phyloP scores from a whole-genome alignment of 768 basidiomycete genomes.

The Crassisporium funariophilum region DNA sequence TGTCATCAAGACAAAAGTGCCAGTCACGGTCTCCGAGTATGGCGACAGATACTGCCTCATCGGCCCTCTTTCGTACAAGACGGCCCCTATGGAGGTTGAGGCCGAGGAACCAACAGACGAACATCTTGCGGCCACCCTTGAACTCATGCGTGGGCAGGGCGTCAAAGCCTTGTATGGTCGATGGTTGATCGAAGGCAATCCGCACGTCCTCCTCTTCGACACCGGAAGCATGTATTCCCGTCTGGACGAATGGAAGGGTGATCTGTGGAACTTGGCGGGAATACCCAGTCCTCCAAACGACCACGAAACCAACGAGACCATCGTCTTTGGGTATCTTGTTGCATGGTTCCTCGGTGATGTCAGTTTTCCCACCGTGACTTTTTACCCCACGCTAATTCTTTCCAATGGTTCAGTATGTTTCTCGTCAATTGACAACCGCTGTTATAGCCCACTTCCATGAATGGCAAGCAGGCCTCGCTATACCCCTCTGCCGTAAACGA shows the following conservation, averaged over 20 bases:
- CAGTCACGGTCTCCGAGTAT: constrained; percentile 95
- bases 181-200: constrained; percentile 98
- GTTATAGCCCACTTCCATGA: constrained; percentile 99
- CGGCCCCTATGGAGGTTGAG: constrained; percentile 99
- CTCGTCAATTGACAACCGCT: constrained; percentile 79
- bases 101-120: constrained; percentile 85
- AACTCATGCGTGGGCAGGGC: constrained; percentile 85
- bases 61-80: constrained; percentile 98
- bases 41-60: constrained; percentile 95
- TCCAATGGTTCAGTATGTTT: constrained; percentile 59
- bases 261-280: constrained; percentile 97
- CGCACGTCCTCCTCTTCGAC: constrained; percentile 94
- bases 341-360: constrained; percentile 99
- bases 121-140: constrained; percentile 71
- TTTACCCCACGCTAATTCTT: constrained; percentile 6
- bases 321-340: constrained; percentile 96
- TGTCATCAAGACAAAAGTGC: constrained; percentile 99
- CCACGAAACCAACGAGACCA: constrained; percentile 97
- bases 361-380: constrained; percentile 25
- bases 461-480: constrained; percentile 98
- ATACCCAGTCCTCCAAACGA: constrained; percentile 97
- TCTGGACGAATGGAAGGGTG: constrained; percentile 98
- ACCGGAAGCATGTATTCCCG: constrained; percentile 84
- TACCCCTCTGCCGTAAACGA: constrained; percentile 91
- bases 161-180: constrained; percentile 95